Evolutionary conservation across 2,329 filamentous ascomycete species (phyloP).

Genomic region (Curvularia verruculosa): DNA sequence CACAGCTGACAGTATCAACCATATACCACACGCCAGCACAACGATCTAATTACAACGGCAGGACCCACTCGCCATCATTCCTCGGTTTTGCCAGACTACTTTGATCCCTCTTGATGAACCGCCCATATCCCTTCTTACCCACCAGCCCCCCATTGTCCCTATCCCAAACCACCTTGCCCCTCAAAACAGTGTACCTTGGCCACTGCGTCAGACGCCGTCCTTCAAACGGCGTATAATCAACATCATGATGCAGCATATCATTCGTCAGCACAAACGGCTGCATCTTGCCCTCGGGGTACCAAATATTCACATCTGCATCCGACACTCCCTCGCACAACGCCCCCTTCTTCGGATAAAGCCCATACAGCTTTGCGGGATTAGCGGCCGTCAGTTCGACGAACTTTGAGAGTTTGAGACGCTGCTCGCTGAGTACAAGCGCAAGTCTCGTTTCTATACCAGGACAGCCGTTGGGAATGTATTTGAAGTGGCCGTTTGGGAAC

Average conservation of each 20-base stretch:
- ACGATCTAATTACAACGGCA: slow-evolving; percentile 20
- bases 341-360: slow-evolving; percentile 60
- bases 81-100: slow-evolving; percentile 48
- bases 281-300: slow-evolving; percentile 49
- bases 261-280: slow-evolving; percentile 57
- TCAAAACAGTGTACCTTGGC: slow-evolving; percentile 66
- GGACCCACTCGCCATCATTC: slow-evolving; percentile 29
- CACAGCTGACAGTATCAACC: neutral
- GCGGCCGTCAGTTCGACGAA: slow-evolving; percentile 63
- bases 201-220: slow-evolving; percentile 63
- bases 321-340: slow-evolving; percentile 55
- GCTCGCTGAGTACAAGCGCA: slow-evolving; percentile 52
- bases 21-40: neutral
- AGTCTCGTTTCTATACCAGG: slow-evolving; percentile 65
- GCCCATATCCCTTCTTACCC: slow-evolving; percentile 56
- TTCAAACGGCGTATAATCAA: slow-evolving; percentile 69
- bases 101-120: slow-evolving; percentile 55
- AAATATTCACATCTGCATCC: slow-evolving; percentile 65
- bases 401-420: slow-evolving; percentile 54
- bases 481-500: slow-evolving; percentile 57
- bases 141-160: slow-evolving; percentile 59
- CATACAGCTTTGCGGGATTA: slow-evolving; percentile 65
- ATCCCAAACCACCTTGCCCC: slow-evolving; percentile 66
- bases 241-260: slow-evolving; percentile 63
- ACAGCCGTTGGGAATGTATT: slow-evolving; percentile 64